Base-by-base conservation (phyloP, 495 filamentous ascomycete species). In the Talaromyces wortmannii region DNA sequence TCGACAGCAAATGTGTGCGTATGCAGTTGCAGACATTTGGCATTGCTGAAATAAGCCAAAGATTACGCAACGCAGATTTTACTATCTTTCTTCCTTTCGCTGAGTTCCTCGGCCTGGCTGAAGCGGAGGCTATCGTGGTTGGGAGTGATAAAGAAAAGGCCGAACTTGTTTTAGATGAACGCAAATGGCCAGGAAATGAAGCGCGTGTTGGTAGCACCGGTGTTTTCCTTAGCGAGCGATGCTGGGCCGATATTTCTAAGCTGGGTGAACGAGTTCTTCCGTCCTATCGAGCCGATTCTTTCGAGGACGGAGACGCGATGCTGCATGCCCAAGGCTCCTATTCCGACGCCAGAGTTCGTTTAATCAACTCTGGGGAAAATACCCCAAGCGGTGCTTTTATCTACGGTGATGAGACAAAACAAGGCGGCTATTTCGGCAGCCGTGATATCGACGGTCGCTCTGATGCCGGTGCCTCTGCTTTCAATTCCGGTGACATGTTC, bases 1-100 rank as follows among this genome's bases (percentile, higher is more conserved):
- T 97, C 59, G 94, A 98, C 67, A 96, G 91, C 76, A 97, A 98
- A 70, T 97, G 92, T 65, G 94, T 98, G 23, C 84, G 94, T 13
- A 87, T 87, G 31, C 94, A 98, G 70, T 82, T 98, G 5, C 92
- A 97, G 68, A 95, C 91, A 0, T 89, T 98, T 59, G 94, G 94
- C 31, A 95, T 98, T 64, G 91, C 92, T 5, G 94, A 98, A 62
- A 96, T 98, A 67, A 96, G 91, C 63, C 91, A 95, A 63, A 80
- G 94, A 7, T 75, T 97, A 36, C 80, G 91, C 44, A 91, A 94
- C 59, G 92, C 92, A 2, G 92, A 98, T 65, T 97, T 96, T 74
- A 95, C 89, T 57, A 72, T 98, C 30, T 98, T 98, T 75, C 72
- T 98, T 42, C 94, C 94, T 0, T 98, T 97, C 64, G 88, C 89